Evolutionary conservation across 2,329 filamentous ascomycete species (phyloP), one percentile per base, ranked within the genome.

Genomic region (Cytospora schulzeri): DNA sequence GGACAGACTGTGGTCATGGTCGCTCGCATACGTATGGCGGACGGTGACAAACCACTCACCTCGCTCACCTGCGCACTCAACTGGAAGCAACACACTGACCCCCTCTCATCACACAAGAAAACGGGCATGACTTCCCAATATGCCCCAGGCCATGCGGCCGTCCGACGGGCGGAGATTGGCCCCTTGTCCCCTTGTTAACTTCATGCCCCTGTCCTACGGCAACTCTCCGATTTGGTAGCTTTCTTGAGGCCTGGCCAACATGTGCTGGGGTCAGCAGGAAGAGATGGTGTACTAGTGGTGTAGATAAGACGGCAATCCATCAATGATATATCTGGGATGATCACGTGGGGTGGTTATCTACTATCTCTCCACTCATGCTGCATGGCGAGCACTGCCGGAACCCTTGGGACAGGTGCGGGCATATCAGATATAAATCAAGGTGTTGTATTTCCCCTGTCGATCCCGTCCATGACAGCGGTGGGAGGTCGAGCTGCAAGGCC

Each of bases 31-130:
- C n/a, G n/a, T n/a, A 60, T 31, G n/a, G 58, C 31, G 33, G 31
- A 45, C 17, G 45, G 55, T n/a, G 41, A 51, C 22, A 2, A 14
- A 24, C 11, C n/a, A 56, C 29, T 11, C n/a, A n/a, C 31, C 31
- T 33, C 31, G 8, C 8, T 33, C 22, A 35, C 19, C 28, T 28
- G 6, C 33, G 35, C n/a, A 41, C 41, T 33, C 41, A 26, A 51
- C 38, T 53, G 52, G 41, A 62, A 28, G 17, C 59, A 53, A 55
- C 59, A 62, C 59, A 55, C 59, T 55, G 59, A 56, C 52, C 60
- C 38, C 59, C 29, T 17, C 55, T 54, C 31, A 62, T 62, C 60
- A 62, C 60, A 50, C 52, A 56, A 56, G 41, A 57, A 48, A 62
- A 38, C 52, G 60, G 60, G 38, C 29, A 17, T 50, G 51, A 51